Percentiles rank a stretch among this genome's conserved stretches.
phyloP scores from a whole-genome alignment of 2,329 filamentous ascomycete species.

The Dactylella cylindrospora region DNA sequence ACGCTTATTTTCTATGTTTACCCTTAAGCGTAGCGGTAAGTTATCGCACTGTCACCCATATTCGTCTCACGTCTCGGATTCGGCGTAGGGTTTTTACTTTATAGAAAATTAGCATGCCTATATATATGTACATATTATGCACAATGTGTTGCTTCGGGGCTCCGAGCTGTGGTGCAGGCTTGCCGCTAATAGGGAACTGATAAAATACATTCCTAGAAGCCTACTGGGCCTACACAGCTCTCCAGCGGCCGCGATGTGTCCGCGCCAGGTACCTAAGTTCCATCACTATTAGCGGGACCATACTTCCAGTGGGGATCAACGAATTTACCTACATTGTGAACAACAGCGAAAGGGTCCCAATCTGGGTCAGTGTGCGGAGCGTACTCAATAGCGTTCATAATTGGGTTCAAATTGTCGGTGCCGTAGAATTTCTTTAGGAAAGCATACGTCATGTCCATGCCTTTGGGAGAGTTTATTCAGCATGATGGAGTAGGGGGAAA shows the following conservation, averaged over 20 bases:
- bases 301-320: not conserved
- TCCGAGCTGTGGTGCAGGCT: no score
- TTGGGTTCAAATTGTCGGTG: constrained; percentile 47
- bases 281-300: not conserved
- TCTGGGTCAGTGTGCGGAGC: constrained; percentile 19
- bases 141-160: no score
- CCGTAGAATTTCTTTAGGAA: constrained; percentile 53
- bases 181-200: no score
- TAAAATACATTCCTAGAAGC: no score
- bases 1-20: no score
- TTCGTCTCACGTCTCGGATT: no score
- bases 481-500: not conserved
- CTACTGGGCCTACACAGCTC: not conserved
- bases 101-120: no score
- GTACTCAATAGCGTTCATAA: constrained; percentile 49
- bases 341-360: constrained; percentile 23
- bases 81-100: no score
- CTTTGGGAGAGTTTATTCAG: not conserved
- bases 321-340: constrained; percentile 8
- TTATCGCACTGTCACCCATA: no score
- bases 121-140: no score
- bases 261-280: not conserved
- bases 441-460: constrained; percentile 48
- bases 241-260: constrained; percentile 1
- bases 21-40: no score